These are phyloP conservation scores for Arabidopsis arenosa DNA, from an alignment of 345 rosid species.

Conservation along the genomic window DNA sequence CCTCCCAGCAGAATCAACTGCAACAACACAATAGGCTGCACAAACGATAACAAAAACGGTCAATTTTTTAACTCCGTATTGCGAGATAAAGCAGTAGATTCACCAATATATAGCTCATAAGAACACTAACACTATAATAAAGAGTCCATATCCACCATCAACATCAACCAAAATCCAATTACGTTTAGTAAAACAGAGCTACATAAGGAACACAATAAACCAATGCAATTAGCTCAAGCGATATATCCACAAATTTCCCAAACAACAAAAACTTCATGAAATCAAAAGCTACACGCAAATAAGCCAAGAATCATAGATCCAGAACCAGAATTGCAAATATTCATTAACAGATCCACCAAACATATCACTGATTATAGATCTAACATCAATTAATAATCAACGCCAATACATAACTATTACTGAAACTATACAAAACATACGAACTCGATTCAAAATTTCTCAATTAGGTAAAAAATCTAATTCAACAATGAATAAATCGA, in stretches of 20 bases:
- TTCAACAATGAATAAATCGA: neutral
- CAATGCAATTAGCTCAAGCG: neutral
- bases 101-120: neutral
- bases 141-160: neutral
- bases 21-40: conserved; percentile 96
- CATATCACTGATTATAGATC: conserved; percentile 25
- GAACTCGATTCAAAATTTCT: neutral
- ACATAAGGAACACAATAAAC: conserved; percentile 8
- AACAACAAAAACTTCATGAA: neutral
- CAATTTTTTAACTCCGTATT: neutral
- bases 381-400: conserved; percentile 4
- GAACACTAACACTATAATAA: neutral
- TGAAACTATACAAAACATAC: neutral
- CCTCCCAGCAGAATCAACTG: conserved; percentile 86
- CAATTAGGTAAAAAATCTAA: neutral
- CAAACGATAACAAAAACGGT: conserved; percentile 15
- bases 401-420: neutral
- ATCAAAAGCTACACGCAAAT: neutral
- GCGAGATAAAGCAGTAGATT: neutral
- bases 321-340: conserved; percentile 15
- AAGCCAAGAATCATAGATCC: conserved; percentile 10
- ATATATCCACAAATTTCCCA: too few relatives aligned
- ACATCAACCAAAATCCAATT: conserved; percentile 3
- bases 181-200: conserved; percentile 6
- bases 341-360: conserved; percentile 26